These are phyloP conservation scores for Acacia acuminata DNA, from an alignment of 306 rosid genomes.

Conservation along the genomic window DNA sequence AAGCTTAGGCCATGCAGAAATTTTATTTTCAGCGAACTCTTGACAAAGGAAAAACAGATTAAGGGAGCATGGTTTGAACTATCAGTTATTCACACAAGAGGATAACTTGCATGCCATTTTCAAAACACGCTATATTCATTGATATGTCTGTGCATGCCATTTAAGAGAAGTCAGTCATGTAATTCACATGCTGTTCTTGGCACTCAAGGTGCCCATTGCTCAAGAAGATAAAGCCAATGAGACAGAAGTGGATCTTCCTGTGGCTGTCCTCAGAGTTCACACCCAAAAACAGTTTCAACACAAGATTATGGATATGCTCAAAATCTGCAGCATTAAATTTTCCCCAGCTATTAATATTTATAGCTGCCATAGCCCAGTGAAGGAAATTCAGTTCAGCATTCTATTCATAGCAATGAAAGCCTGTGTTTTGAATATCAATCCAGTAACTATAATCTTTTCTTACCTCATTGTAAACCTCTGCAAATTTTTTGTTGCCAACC, in stretches of 20 bases:
- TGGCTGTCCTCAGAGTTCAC: neutral
- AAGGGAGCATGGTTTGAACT: neutral
- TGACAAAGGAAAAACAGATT: neutral
- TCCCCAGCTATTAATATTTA: neutral
- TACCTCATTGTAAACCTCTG: conserved; percentile 88
- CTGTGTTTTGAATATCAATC: conserved; percentile 3
- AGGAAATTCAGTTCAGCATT: conserved; percentile 21
- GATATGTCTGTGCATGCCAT: neutral
- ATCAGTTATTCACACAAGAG: neutral
- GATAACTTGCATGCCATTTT: neutral
- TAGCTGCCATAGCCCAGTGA: neutral
- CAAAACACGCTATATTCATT: neutral
- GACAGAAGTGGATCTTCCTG: conserved; percentile 1
- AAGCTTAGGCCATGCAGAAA: neutral
- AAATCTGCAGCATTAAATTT: neutral
- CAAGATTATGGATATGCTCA: neutral
- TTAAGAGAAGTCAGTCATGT: neutral
- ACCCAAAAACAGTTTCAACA: neutral
- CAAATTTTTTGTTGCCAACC: conserved; percentile 93
- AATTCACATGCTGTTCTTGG: neutral
- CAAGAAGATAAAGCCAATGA: neutral
- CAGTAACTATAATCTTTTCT: conserved; percentile 17
- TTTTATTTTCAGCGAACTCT: neutral
- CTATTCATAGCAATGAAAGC: conserved; percentile 22
- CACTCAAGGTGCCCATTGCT: conserved; percentile 18